Base-by-base conservation (phyloP, 139 green algal species). In the Chlamydomonas sp. region DNA sequence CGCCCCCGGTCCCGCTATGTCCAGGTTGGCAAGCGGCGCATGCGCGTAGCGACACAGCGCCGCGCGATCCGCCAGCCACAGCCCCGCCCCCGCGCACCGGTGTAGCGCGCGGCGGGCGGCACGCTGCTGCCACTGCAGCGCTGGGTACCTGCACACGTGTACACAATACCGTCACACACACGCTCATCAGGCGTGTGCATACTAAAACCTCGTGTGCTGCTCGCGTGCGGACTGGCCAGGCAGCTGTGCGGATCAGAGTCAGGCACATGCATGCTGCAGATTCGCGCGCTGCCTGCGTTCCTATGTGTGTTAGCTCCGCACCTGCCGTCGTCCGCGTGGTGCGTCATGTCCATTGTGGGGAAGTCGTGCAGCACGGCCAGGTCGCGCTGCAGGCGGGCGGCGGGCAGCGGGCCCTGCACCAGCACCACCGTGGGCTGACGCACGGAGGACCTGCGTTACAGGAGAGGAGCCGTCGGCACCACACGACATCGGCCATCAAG, bases 61-160 rank as follows among this genome's bases (percentile, higher is more conserved):
- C 0, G 95, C 90, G 10, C 91, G 92, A 62, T 96, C 93, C 78
- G 94, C 85, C 66, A 99, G 90, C 95, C 95, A 98, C 16, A 84
- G 76, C 6, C 85, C 91, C 6, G 90, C 87, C 5, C 77, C 85
- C 7, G 92, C 92, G 57, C 94, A 82, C 69, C 93, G 93, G 59
- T 90, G 77, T 20, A 95, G 69, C 1, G 94, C 96, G 0, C 89
- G 80, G 12, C 93, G 91, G 57, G 92, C 94, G 2, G 95, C 96
- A 2, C 89, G 90, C 64, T 91, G 78, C 93, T 99, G 97, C 97
- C 97, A 99, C 78, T 94, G 93, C 79, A 98, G 92, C 2, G 94
- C 79, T 1, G 94, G 94, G 90, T 96, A 97, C 85, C 84, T 89
- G 89, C 79, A 85, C 63, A 81, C 73, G 66, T 10, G 66, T 18